Evolutionary conservation across 768 basidiomycete species (phyloP).

Genomic region (Strobilomyces dryophilus): DNA sequence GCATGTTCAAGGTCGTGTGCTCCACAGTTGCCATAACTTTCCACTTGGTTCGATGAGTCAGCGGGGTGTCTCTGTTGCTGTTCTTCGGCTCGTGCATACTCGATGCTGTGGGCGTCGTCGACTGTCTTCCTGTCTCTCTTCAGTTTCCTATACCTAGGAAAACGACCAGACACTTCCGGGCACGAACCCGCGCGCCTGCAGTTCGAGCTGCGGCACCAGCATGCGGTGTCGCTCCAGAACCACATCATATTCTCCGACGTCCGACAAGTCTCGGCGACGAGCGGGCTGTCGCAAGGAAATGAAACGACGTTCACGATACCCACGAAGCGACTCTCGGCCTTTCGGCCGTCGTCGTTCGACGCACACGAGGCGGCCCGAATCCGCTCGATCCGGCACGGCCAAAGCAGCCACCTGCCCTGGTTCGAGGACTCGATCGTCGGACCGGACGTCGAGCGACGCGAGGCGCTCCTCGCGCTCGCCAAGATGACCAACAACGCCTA

Average conservation of each 20-base stretch:
- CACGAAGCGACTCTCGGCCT: constrained; percentile 36
- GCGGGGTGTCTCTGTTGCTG: background rate
- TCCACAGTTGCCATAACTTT: background rate
- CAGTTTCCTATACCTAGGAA: constrained; percentile 11
- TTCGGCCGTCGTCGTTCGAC: constrained; percentile 46
- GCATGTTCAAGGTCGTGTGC: background rate
- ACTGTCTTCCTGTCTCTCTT: constrained; percentile 45
- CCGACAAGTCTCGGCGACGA: constrained; percentile 10
- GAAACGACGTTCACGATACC: constrained; percentile 34
- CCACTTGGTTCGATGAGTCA: constrained; percentile 19
- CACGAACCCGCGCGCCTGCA: constrained; percentile 23
- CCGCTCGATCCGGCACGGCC: constrained; percentile 43
- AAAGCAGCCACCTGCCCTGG: constrained; percentile 56
- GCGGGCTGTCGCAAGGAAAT: constrained; percentile 7
- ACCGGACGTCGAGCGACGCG: constrained; percentile 74
- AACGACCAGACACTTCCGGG: background rate
- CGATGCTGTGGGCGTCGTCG: constrained; percentile 41
- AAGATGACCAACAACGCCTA: constrained; percentile 98
- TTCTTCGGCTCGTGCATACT: constrained; percentile 1
- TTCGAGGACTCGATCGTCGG: constrained; percentile 66
- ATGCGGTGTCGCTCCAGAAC: constrained; percentile 47
- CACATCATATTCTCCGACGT: constrained; percentile 56
- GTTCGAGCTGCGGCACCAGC: constrained; percentile 61
- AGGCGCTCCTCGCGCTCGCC: constrained; percentile 75
- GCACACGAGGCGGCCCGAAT: constrained; percentile 41